A percentile compares a stretch with the other conserved stretches of the same genome.
Conservation (phyloP, 805 yeast genomes). For the Yarrowia yakushimensis region DNA sequence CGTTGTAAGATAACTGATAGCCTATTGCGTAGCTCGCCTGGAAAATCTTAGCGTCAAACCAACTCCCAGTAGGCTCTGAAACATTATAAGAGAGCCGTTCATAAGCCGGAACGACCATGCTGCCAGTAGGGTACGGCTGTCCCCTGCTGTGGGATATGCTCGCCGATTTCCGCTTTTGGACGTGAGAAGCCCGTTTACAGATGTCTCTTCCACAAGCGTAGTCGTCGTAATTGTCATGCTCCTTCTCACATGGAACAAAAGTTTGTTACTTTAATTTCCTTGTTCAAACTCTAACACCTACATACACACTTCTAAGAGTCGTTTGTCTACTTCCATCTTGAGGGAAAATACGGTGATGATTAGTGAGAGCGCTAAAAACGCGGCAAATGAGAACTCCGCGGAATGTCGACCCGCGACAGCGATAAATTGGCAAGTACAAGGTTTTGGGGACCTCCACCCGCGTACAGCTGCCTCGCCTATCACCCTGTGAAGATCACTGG, state of each 20-base stretch:
- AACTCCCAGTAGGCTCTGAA: background rate
- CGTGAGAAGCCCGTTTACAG: background rate
- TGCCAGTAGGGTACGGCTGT: background rate
- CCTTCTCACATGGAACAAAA: slow-evolving; percentile 8
- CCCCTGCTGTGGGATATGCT: background rate
- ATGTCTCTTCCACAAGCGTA: background rate
- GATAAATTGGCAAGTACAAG: no score
- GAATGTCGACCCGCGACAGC: background rate
- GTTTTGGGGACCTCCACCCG: background rate
- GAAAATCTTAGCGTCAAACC: background rate
- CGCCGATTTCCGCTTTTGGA: slow-evolving; percentile 13
- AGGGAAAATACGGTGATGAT: background rate
- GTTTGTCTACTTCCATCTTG: background rate
- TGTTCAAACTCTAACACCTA: background rate
- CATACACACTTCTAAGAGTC: background rate
- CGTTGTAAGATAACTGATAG: background rate
- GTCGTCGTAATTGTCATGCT: background rate
- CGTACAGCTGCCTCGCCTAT: background rate
- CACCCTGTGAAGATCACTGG: background rate
- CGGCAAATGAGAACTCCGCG: background rate
- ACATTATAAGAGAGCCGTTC: background rate
- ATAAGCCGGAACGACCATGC: background rate
- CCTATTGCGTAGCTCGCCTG: background rate
- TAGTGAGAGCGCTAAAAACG: background rate
- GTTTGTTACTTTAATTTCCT: background rate